phyloP scores from a whole-genome alignment of 495 filamentous ascomycete species.

The Penicillium lividum region DNA sequence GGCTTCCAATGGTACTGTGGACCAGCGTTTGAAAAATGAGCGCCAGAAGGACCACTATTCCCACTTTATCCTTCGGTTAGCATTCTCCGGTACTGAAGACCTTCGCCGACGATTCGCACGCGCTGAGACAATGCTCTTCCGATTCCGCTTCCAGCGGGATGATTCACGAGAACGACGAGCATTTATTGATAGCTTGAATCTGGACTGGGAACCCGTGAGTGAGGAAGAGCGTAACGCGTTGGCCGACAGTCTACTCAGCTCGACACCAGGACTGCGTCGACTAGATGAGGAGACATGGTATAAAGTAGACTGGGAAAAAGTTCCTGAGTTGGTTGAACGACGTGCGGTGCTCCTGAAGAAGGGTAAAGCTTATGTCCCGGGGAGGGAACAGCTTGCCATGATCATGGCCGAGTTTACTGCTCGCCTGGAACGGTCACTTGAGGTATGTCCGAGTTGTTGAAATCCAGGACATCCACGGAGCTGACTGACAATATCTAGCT shows the following conservation, averaged over 20 bases:
- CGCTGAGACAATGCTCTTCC: constrained; percentile 86
- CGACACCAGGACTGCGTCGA: constrained; percentile 53
- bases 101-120: constrained; percentile 84
- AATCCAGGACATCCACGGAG: not conserved
- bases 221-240: constrained; percentile 71
- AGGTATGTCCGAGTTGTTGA: constrained; percentile 52
- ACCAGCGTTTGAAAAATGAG: constrained; percentile 61
- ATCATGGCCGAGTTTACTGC: constrained; percentile 82
- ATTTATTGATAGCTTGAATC: constrained; percentile 75
- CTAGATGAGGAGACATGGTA: constrained; percentile 84
- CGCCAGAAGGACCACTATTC: constrained; percentile 96
- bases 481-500: constrained; percentile 47
- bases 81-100: constrained; percentile 90
- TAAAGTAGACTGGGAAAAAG: constrained; percentile 92
- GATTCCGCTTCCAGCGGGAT: constrained; percentile 72
- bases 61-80: constrained; percentile 94
- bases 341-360: constrained; percentile 72
- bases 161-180: constrained; percentile 64
- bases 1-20: constrained; percentile 47
- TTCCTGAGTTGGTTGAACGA: constrained; percentile 84
- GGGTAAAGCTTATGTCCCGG: constrained; percentile 91
- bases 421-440: constrained; percentile 74
- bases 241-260: constrained; percentile 52
- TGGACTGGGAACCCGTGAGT: constrained; percentile 79
- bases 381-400: constrained; percentile 80